Evolutionary conservation across 2,329 filamentous ascomycete genomes (phyloP), one percentile per base, ranked within the genome.

Genomic region (Colletotrichum australisinense): DNA sequence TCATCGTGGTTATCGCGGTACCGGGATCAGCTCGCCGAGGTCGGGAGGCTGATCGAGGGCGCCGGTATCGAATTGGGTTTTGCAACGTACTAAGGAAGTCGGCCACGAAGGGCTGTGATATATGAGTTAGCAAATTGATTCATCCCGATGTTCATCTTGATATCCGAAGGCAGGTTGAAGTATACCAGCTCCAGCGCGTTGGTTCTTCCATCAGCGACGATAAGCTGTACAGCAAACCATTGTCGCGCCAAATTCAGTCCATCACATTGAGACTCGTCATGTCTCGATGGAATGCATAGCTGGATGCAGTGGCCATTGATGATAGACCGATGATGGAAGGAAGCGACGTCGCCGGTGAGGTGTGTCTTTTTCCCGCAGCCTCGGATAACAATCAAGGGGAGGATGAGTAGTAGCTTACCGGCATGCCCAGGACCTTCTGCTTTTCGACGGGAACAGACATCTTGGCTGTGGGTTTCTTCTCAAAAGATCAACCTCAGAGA

Each of bases 61-160:
- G 2, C 30, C 63, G 42, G 38, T 8, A 19, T 65, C 56, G 59
- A 16, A 4, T 2, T 42, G n/a, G 26, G n/a, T 52, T 55, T 16
- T 42, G 4, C 1, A 76, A 97, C 95, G 84, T 97, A 97, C 95
- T 98, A 92, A 98, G 86, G 92, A 98, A 98, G 90, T 98, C 96
- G 84, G 97, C 94, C 85, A 98, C 84, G 91, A 98, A 98, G 86
- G 94, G 94, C 93, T 97, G 83, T 77, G 75, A 71, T 53, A 75
- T 69, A 66, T n/a, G 73, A 73, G 80, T 86, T 82, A 87, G 84
- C 79, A 55, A 4, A 16, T 9, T 28, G 5, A 24, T 46, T 14
- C 9, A 22, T 28, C 11, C 12, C 28, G 12, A 19, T 60, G 1
- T 7, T 8, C 16, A 3, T 35, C 2, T 16, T 9, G 4, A 22